phyloP scores from a whole-genome alignment of 495 filamentous ascomycete genomes.

The Staphylotrichum longicolle region DNA sequence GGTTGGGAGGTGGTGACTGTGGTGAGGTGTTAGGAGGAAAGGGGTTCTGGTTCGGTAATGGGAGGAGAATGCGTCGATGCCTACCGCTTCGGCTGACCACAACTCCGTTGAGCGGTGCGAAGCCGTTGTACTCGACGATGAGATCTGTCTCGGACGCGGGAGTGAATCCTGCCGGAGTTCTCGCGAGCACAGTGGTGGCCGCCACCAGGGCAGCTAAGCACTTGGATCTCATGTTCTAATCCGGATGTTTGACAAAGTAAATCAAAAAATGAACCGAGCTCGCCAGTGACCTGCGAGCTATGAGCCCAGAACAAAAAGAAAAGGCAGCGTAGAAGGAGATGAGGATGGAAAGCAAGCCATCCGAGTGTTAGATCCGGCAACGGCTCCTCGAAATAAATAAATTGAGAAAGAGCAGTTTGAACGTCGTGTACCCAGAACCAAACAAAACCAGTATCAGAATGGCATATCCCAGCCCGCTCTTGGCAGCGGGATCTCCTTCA shows the following conservation, averaged over 20 bases:
- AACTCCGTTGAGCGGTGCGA: slow-evolving; percentile 37
- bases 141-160: slow-evolving; percentile 36
- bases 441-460: not conserved
- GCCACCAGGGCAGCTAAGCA: slow-evolving; percentile 31
- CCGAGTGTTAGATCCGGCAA: no score
- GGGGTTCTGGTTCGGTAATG: not conserved
- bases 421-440: no score
- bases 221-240: slow-evolving; percentile 35
- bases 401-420: no score
- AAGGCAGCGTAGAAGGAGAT: no score
- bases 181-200: slow-evolving; percentile 34
- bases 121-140: slow-evolving; percentile 37
- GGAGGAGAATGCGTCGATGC: not conserved
- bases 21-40: not conserved
- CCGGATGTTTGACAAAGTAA: no score
- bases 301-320: not conserved
- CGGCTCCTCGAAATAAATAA: no score
- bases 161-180: slow-evolving; percentile 39
- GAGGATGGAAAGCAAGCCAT: no score
- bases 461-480: not conserved
- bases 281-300: not conserved
- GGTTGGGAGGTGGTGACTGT: slow-evolving; percentile 25
- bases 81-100: slow-evolving; percentile 36
- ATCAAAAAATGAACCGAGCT: not conserved
- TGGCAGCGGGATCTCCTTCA: slow-evolving; percentile 14